Conservation (phyloP, 495 filamentous ascomycete species). For the Penicillium macrosclerotiorum region DNA sequence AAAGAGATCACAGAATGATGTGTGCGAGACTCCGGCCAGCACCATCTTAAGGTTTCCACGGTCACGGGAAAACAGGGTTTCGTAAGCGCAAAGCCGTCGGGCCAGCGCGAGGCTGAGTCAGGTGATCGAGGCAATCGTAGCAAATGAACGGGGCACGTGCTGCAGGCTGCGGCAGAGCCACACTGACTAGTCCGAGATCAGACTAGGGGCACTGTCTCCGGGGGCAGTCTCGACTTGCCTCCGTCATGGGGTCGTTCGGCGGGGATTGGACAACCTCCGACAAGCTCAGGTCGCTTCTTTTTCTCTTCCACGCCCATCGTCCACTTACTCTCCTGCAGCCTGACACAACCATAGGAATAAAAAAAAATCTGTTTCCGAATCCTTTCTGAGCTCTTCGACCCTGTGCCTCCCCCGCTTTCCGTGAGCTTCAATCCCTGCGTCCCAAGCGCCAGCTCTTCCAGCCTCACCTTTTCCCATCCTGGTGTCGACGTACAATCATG, state of each 20-base stretch:
- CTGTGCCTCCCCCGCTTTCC: too few relatives aligned
- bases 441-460: not conserved
- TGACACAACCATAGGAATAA: not conserved
- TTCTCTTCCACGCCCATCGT: conserved; percentile 2
- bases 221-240: conserved; percentile 1
- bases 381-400: not conserved
- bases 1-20: too few relatives aligned
- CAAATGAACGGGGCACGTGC: conserved; percentile 17
- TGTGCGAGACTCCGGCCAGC: too few relatives aligned
- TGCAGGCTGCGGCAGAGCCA: conserved; percentile 1
- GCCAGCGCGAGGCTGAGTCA: not conserved
- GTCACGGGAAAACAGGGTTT: too few relatives aligned
- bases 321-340: not conserved
- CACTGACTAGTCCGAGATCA: conserved; percentile 3
- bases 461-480: not conserved
- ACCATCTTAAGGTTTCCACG: too few relatives aligned
- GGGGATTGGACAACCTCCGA: conserved; percentile 9
- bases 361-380: not conserved
- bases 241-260: conserved; percentile 14
- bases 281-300: conserved; percentile 2
- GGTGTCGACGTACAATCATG: conserved; percentile 61
- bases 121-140: not conserved
- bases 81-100: too few relatives aligned
- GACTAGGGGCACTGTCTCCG: conserved; percentile 1
- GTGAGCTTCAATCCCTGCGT: too few relatives aligned